Evolutionary conservation across 257 asterid species (phyloP).

Genomic region (Fraxinus americana): DNA sequence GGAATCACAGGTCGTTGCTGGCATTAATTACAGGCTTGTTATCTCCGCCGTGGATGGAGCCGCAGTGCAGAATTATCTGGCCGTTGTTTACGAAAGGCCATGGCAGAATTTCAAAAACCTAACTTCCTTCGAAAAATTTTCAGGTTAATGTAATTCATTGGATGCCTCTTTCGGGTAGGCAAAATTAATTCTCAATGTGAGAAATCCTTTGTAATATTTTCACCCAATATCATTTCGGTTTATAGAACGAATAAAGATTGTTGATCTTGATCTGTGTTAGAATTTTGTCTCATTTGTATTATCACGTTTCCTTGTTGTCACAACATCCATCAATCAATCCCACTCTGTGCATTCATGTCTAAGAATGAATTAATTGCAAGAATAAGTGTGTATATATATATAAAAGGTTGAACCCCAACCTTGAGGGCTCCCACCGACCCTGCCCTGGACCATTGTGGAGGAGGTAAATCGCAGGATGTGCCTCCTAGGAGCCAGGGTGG

Average conservation of each 20-base stretch:
- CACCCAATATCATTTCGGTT: neutral
- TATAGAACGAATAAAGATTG: neutral
- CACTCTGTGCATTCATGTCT: too few relatives aligned
- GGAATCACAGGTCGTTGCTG: slow-evolving; percentile 12
- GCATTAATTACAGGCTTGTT: slow-evolving; percentile 18
- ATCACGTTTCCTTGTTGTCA: too few relatives aligned
- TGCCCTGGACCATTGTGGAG: too few relatives aligned
- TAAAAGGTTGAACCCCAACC: too few relatives aligned
- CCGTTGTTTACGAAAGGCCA: neutral
- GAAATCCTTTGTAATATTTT: neutral
- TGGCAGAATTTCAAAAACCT: slow-evolving; percentile 6
- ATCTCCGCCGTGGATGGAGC: slow-evolving; percentile 12
- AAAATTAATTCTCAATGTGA: neutral
- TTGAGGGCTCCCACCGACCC: too few relatives aligned
- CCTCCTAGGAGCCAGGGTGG: too few relatives aligned
- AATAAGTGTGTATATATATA: too few relatives aligned
- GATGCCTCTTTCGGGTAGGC: neutral
- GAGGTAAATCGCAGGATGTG: too few relatives aligned
- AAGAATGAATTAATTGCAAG: too few relatives aligned
- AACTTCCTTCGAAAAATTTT: neutral
- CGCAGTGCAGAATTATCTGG: neutral
- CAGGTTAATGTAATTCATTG: neutral
- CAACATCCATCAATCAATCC: too few relatives aligned
- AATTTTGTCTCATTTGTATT: too few relatives aligned
- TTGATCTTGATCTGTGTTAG: neutral